Evolutionary conservation across 1,284 basidiomycete species (phyloP).

Genomic region (Sanghuangporus sanghuang): DNA sequence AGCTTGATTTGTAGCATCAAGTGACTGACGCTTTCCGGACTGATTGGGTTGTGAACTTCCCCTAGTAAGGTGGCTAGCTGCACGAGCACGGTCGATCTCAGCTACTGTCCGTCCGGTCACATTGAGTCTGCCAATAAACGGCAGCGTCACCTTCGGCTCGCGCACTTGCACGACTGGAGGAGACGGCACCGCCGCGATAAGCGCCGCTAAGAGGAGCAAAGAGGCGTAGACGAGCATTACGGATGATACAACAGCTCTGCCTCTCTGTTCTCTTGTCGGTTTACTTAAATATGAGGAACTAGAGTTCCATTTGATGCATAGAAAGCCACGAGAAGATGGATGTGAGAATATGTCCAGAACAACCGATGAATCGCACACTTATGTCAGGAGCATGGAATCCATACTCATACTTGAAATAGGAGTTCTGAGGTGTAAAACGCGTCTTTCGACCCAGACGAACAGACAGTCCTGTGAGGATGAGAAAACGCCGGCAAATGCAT

Average conservation of each 20-base stretch:
- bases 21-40: slow-evolving; percentile 1
- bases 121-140: slow-evolving; percentile 13
- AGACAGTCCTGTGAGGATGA: neutral
- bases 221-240: neutral
- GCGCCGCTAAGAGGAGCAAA: neutral
- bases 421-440: neutral
- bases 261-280: no score
- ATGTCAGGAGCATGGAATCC: neutral
- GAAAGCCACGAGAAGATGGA: neutral
- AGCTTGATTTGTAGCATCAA: slow-evolving; percentile 13
- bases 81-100: slow-evolving; percentile 14
- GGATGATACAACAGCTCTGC: neutral
- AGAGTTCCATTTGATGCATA: neutral
- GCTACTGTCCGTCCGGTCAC: slow-evolving; percentile 3
- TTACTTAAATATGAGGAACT: neutral
- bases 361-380: neutral
- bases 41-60: neutral
- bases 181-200: neutral
- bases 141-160: slow-evolving; percentile 11
- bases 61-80: neutral
- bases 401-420: neutral
- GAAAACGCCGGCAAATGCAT: neutral
- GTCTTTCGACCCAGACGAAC: neutral
- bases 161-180: slow-evolving; percentile 12
- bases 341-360: neutral